phyloP scores from a whole-genome alignment of 2,329 filamentous ascomycete species.

The Aspergillus vadensis region DNA sequence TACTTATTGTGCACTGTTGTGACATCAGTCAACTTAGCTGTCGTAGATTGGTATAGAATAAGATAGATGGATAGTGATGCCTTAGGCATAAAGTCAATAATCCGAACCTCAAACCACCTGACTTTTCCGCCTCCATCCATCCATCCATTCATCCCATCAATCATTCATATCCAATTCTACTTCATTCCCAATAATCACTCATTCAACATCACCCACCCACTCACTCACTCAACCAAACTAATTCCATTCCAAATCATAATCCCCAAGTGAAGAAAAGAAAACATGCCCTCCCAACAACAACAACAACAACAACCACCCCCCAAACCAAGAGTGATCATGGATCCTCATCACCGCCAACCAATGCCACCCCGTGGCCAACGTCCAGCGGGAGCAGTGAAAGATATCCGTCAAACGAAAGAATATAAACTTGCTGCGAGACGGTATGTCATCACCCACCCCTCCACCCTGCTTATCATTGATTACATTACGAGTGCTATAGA shows the following conservation, averaged over 20 bases:
- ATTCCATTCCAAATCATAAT: not conserved
- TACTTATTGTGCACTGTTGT: too few relatives aligned
- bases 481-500: too few relatives aligned
- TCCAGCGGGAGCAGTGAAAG: conserved; percentile 13
- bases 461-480: too few relatives aligned
- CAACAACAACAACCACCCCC: not conserved
- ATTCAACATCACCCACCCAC: too few relatives aligned
- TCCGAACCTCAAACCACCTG: not conserved
- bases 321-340: conserved; percentile 21
- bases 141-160: not conserved
- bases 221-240: not conserved
- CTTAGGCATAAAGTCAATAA: not conserved
- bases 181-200: too few relatives aligned
- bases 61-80: not conserved
- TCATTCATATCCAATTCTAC: not conserved
- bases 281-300: too few relatives aligned
- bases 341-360: conserved; percentile 14
- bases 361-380: not conserved
- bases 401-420: conserved; percentile 45
- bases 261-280: not conserved
- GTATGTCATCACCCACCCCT: too few relatives aligned
- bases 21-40: too few relatives aligned
- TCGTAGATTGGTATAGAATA: not conserved
- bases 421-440: conserved; percentile 43
- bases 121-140: not conserved